These are phyloP conservation scores for Claviceps pusilla DNA, from an alignment of 2,329 filamentous ascomycete species.

Conservation along the genomic window DNA sequence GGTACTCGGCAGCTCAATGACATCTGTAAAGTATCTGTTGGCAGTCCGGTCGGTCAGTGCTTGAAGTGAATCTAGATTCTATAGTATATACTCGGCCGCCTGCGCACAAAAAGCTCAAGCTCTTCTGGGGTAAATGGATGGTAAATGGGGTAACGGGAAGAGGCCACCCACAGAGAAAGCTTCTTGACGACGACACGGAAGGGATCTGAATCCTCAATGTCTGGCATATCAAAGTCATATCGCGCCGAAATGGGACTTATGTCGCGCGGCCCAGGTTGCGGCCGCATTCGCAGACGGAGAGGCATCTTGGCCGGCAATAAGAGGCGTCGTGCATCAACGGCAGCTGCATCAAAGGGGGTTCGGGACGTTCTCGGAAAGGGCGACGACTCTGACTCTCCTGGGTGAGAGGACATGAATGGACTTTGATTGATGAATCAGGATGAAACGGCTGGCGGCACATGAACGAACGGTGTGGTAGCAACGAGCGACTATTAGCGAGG, in stretches of 20 bases:
- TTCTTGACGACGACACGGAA: constrained; percentile 54
- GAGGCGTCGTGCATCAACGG: background rate
- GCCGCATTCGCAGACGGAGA: constrained; percentile 21
- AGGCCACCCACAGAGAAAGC: constrained; percentile 39
- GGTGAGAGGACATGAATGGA: too few relatives aligned
- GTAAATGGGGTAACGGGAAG: too few relatives aligned
- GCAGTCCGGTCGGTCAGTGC: background rate
- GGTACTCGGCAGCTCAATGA: constrained; percentile 48
- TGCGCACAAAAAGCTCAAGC: too few relatives aligned
- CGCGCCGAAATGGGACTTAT: constrained; percentile 21
- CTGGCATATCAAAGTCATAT: constrained; percentile 30
- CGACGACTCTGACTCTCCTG: too few relatives aligned
- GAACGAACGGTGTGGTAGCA: too few relatives aligned
- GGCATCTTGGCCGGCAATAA: constrained; percentile 16
- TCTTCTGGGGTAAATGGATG: too few relatives aligned
- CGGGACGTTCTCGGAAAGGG: too few relatives aligned
- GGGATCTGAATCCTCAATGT: constrained; percentile 41
- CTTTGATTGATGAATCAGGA: too few relatives aligned
- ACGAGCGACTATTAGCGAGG: too few relatives aligned
- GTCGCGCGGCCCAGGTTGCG: constrained; percentile 17
- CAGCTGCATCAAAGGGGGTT: background rate
- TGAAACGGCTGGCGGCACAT: too few relatives aligned
- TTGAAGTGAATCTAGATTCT: background rate
- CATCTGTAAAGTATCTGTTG: constrained; percentile 46
- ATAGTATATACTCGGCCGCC: too few relatives aligned